Evolutionary conservation across 2,329 filamentous ascomycete genomes (phyloP).

Genomic region (Ophiocordyceps robertsii): DNA sequence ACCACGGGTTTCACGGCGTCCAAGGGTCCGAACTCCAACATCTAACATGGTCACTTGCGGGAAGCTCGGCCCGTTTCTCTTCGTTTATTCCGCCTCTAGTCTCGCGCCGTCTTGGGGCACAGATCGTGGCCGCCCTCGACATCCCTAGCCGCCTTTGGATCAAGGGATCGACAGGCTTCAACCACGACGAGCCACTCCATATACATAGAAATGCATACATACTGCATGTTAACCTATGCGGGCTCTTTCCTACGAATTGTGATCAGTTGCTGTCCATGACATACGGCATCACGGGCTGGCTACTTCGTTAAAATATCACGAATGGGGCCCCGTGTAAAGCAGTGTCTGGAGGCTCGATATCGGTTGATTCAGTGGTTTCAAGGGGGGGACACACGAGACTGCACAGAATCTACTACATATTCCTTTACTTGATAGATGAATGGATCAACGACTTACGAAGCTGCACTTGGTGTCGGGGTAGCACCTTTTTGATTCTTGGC

Average conservation of each 20-base stretch:
- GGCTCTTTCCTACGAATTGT: not conserved
- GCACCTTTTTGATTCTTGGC: no score
- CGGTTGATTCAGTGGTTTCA: no score
- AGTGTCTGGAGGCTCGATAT: no score
- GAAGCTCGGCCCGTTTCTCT: not conserved
- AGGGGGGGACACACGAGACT: no score
- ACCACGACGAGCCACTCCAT: not conserved
- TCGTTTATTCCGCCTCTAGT: not conserved
- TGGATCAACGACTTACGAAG: no score
- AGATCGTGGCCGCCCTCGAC: not conserved
- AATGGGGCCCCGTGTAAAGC: no score
- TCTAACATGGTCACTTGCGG: slow-evolving; percentile 4
- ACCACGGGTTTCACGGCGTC: slow-evolving; percentile 23
- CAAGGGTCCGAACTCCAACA: slow-evolving; percentile 10
- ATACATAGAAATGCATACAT: not conserved
- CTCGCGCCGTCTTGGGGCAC: not conserved
- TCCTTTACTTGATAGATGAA: no score
- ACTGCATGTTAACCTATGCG: not conserved
- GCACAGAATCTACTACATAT: no score
- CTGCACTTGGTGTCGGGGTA: no score
- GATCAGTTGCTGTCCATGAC: no score
- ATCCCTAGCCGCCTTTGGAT: not conserved
- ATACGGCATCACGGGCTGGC: no score
- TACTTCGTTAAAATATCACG: no score
- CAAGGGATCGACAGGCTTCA: not conserved